A percentile compares a stretch with the other conserved stretches of the same genome.
These are phyloP conservation scores for Fagopyrum homotropicum DNA, from an alignment of 148 eudicot genomes.

Conservation along the genomic window DNA sequence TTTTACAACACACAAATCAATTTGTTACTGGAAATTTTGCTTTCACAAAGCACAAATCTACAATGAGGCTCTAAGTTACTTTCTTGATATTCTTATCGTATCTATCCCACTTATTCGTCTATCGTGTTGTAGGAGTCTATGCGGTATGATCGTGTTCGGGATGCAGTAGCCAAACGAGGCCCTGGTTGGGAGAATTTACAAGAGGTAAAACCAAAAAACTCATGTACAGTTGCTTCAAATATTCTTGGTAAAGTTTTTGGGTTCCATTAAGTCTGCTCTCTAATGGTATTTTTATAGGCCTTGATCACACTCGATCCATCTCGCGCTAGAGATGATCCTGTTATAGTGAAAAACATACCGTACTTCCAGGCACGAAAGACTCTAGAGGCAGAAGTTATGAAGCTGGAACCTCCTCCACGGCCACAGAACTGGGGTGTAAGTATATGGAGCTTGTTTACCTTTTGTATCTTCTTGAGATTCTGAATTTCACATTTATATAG, in stretches of 20 bases:
- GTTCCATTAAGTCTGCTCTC: not conserved
- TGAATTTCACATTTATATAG: not conserved
- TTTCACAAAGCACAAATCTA: not conserved
- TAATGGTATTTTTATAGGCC: constrained; percentile 38
- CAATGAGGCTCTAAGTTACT: not conserved
- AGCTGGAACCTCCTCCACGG: constrained; percentile 80
- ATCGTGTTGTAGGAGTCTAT: constrained; percentile 51
- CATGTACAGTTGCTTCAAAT: not conserved
- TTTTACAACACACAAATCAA: not conserved
- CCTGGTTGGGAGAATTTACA: constrained; percentile 96
- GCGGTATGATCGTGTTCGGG: constrained; percentile 85
- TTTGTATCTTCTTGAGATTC: not conserved
- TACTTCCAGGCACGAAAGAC: constrained; percentile 69
- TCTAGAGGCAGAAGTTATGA: constrained; percentile 74
- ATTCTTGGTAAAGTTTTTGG: not conserved
- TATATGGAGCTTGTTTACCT: not conserved
- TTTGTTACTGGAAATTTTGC: not conserved
- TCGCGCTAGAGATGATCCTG: constrained; percentile 81
- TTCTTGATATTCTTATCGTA: not conserved
- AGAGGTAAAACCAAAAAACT: constrained; percentile 37
- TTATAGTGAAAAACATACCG: constrained; percentile 64
- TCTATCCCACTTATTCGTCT: not conserved
- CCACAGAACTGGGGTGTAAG: constrained; percentile 88
- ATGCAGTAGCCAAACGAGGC: constrained; percentile 61
- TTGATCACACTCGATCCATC: constrained; percentile 69